These are phyloP conservation scores for Neoascochyta sp. DNA, from an alignment of 2,329 filamentous ascomycete genomes.

Conservation along the genomic window DNA sequence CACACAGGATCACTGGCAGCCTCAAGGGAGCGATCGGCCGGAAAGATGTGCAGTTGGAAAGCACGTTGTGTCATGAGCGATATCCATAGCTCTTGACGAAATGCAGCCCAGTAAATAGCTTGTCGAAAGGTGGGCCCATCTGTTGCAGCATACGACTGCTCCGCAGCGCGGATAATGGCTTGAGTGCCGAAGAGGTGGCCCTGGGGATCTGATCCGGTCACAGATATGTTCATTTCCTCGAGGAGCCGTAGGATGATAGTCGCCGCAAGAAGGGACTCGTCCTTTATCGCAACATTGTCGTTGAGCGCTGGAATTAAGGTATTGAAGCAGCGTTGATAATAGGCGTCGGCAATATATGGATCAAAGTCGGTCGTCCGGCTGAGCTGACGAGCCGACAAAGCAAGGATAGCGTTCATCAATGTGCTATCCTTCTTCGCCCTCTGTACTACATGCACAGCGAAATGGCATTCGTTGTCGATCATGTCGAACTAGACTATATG, in stretches of 20 bases:
- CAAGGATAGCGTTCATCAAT: constrained; percentile 43
- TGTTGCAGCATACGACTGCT: constrained; percentile 31
- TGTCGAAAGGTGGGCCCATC: constrained; percentile 32
- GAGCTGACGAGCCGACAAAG: constrained; percentile 42
- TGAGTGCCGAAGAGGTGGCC: constrained; percentile 40
- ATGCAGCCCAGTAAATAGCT: constrained; percentile 39
- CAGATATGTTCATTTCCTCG: constrained; percentile 43
- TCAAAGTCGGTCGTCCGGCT: constrained; percentile 41
- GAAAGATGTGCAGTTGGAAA: constrained; percentile 37
- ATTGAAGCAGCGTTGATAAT: constrained; percentile 42
- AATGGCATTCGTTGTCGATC: constrained; percentile 33
- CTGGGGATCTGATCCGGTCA: constrained; percentile 36
- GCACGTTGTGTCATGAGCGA: constrained; percentile 37
- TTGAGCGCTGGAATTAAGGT: constrained; percentile 42
- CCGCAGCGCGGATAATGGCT: constrained; percentile 35
- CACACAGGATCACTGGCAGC: constrained; percentile 41
- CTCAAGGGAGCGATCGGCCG: constrained; percentile 39
- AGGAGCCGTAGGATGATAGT: constrained; percentile 42
- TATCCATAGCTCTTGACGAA: constrained; percentile 39
- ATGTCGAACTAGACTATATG: constrained; percentile 30
- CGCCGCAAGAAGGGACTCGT: constrained; percentile 42
- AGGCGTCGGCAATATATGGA: constrained; percentile 42
- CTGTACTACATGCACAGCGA: constrained; percentile 35
- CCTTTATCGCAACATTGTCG: constrained; percentile 38
- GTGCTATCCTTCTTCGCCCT: constrained; percentile 38